phyloP scores from a whole-genome alignment of 306 rosid genomes.

The Prunus padus region DNA sequence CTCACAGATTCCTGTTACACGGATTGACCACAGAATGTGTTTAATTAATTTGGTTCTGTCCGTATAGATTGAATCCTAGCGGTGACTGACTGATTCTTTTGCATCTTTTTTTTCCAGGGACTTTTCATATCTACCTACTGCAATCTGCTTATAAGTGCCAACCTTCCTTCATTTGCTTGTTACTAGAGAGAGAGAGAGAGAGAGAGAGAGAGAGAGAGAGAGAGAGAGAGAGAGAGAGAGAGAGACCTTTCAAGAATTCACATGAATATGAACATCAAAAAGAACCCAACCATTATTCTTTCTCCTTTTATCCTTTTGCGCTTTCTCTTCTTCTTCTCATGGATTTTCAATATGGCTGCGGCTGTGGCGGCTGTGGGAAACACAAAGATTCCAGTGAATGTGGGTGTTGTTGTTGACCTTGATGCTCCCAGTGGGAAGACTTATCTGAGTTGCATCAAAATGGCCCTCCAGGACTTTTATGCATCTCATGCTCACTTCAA shows the following conservation, averaged over 20 bases:
- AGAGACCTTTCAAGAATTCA: too few relatives aligned
- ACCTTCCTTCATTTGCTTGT: too few relatives aligned
- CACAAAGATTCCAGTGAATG: slow-evolving; percentile 24
- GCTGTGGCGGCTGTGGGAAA: neutral
- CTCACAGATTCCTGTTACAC: neutral
- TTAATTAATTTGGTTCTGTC: neutral
- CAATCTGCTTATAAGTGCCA: neutral
- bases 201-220: too few relatives aligned
- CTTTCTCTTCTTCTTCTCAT: neutral
- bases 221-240: too few relatives aligned
- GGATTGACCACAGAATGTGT: too few relatives aligned
- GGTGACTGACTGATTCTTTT: neutral
- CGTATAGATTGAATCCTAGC: neutral
- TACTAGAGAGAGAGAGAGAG: too few relatives aligned
- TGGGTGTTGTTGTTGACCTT: slow-evolving; percentile 41
- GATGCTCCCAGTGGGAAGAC: slow-evolving; percentile 4
- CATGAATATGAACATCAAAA: too few relatives aligned
- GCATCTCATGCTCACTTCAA: slow-evolving; percentile 25
- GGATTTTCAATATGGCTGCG: neutral
- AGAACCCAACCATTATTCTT: neutral
- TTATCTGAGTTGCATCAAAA: slow-evolving; percentile 22
- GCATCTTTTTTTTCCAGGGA: neutral
- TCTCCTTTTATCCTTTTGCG: neutral
- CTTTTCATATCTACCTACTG: neutral
- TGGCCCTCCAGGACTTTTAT: slow-evolving; percentile 39